Conservation (phyloP, 192 early-diverging fungal species). For the Backusella sp. region DNA sequence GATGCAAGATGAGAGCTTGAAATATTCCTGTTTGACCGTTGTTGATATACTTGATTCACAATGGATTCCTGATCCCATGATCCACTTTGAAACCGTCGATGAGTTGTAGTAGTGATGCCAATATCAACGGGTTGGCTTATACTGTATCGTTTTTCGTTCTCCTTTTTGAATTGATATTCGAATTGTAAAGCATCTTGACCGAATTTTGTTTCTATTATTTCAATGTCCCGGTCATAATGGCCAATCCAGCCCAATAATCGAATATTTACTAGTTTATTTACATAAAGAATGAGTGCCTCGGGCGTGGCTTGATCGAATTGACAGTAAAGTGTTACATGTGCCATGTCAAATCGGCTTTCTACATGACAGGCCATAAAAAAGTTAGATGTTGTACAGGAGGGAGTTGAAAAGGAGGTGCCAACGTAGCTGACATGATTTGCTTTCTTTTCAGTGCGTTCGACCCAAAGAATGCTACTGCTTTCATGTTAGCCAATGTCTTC, state of each 20-base stretch:
- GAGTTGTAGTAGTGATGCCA: neutral
- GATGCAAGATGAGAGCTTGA: neutral
- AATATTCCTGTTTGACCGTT: neutral
- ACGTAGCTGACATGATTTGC: neutral
- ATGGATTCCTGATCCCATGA: neutral
- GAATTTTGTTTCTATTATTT: neutral
- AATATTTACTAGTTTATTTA: constrained; percentile 1
- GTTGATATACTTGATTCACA: neutral
- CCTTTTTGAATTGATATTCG: neutral
- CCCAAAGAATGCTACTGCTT: neutral
- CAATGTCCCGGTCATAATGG: neutral
- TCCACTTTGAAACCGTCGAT: neutral
- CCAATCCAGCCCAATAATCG: neutral
- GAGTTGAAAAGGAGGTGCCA: neutral
- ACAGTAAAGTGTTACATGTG: constrained; percentile 1
- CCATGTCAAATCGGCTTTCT: constrained; percentile 7
- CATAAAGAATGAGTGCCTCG: neutral
- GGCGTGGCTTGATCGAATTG: neutral
- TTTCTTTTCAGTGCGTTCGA: neutral
- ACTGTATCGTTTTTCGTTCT: neutral
- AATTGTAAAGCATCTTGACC: neutral
- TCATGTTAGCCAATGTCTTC: neutral
- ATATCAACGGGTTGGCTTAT: neutral
- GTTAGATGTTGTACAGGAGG: neutral
- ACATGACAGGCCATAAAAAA: neutral